Conservation (phyloP, 192 early-diverging fungal species). For the Coemansia sp. region DNA sequence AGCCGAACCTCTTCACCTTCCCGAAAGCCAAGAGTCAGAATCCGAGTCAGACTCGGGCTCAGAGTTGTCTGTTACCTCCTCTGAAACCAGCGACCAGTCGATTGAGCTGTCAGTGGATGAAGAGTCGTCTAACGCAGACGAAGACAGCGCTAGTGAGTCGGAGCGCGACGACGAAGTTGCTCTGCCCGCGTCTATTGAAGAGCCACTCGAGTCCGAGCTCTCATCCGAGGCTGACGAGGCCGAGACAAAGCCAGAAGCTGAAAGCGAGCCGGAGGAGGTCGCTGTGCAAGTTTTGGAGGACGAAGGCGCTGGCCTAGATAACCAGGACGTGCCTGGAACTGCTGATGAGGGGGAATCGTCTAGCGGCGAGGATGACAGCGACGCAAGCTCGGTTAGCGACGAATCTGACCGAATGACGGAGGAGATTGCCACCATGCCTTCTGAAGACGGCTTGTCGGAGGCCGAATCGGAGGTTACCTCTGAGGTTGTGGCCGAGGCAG, state of each 20-base stretch:
- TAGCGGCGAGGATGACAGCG: neutral
- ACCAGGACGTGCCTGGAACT: neutral
- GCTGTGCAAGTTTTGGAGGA: neutral
- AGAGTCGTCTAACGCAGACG: conserved; percentile 4
- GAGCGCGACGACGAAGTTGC: conserved; percentile 1
- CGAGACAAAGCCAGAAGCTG: conserved; percentile 14
- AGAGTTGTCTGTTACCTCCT: neutral
- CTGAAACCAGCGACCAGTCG: conserved; percentile 6
- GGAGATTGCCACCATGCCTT: conserved; percentile 29
- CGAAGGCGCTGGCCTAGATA: neutral
- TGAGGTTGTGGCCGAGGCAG: neutral
- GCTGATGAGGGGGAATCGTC: neutral
- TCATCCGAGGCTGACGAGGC: conserved; percentile 10
- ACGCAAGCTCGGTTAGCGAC: neutral
- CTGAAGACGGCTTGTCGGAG: neutral
- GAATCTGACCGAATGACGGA: conserved; percentile 38
- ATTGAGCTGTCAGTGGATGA: conserved; percentile 18
- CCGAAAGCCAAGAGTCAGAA: neutral
- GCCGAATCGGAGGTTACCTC: too few relatives aligned
- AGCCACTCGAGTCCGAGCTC: neutral
- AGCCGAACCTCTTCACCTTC: neutral
- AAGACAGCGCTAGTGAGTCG: neutral
- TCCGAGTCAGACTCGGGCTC: neutral
- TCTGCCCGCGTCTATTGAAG: conserved; percentile 3
- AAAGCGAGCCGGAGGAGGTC: neutral